Conservation (phyloP, 83 land plant genomes). For the Diphasiastrum complanatum region DNA sequence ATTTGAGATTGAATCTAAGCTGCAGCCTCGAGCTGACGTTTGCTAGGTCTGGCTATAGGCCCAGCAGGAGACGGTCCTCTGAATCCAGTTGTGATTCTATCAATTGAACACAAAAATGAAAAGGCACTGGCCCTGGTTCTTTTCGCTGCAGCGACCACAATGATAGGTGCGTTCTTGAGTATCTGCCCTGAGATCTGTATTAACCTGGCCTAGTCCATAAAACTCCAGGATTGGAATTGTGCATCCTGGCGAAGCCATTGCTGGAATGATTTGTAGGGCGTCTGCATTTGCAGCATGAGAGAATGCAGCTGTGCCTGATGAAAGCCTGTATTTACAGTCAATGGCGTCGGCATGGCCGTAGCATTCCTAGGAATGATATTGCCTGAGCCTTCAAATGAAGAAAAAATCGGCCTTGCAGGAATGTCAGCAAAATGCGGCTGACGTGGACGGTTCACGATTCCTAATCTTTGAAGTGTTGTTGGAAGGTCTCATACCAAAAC, state of each 20-base stretch:
- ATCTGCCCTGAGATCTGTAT: conserved; percentile 13
- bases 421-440: conserved; percentile 2
- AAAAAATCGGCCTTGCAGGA: conserved; percentile 7
- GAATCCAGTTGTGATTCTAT: conserved; percentile 52
- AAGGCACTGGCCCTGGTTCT: conserved; percentile 27
- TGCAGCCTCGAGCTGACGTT: conserved; percentile 32
- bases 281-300: too few relatives aligned
- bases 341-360: neutral
- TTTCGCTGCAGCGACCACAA: conserved; percentile 36
- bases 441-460: conserved; percentile 8
- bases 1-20: too few relatives aligned
- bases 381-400: conserved; percentile 9
- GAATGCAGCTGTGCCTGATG: too few relatives aligned
- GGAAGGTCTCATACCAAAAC: conserved; percentile 13
- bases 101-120: conserved; percentile 68
- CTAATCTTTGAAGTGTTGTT: conserved; percentile 7
- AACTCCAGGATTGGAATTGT: too few relatives aligned
- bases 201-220: conserved; percentile 11
- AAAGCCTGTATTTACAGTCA: neutral
- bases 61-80: conserved; percentile 59
- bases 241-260: too few relatives aligned
- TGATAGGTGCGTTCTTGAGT: conserved; percentile 33
- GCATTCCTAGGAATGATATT: neutral
- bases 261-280: too few relatives aligned
- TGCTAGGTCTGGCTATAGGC: conserved; percentile 59